Conservation (phyloP, 805 yeast genomes). For the Candida morakotiae region DNA sequence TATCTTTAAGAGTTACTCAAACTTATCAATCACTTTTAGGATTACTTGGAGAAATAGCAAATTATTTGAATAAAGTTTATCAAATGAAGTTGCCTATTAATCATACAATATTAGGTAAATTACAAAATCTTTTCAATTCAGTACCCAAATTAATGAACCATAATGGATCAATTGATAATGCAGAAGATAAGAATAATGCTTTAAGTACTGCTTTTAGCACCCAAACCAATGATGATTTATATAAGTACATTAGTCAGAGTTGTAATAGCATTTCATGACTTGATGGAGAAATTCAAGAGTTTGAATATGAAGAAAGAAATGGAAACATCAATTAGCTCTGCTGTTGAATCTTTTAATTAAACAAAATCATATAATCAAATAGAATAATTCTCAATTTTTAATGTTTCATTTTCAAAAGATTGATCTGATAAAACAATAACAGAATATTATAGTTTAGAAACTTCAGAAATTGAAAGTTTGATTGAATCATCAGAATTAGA, state of each 20-base stretch:
- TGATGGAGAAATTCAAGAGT: constrained; percentile 97
- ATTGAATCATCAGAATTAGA: constrained; percentile 3
- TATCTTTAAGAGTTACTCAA: constrained; percentile 81
- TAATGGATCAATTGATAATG: constrained; percentile 11
- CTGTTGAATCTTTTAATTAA: constrained; percentile 43
- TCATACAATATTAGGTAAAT: constrained; percentile 83
- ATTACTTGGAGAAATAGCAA: constrained; percentile 70
- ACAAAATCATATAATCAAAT: constrained; percentile 14
- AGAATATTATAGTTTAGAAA: not conserved
- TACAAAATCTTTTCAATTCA: constrained; percentile 91
- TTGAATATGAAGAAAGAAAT: no score
- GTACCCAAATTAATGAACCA: constrained; percentile 64
- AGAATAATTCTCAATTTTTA: no score
- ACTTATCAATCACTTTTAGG: constrained; percentile 88
- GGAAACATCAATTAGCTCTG: constrained; percentile 43
- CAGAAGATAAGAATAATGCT: constrained; percentile 37
- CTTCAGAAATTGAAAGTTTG: constrained; percentile 6
- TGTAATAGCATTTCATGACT: constrained; percentile 92
- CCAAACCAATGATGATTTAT: constrained; percentile 95
- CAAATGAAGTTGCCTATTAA: constrained; percentile 76
- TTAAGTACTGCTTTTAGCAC: constrained; percentile 79
- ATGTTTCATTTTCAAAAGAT: constrained; percentile 28
- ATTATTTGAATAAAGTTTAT: constrained; percentile 71
- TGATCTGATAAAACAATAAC: constrained; percentile 31
- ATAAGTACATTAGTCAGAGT: constrained; percentile 87